Conservation (phyloP, 345 rosid genomes). For the Cardamine occulta region DNA sequence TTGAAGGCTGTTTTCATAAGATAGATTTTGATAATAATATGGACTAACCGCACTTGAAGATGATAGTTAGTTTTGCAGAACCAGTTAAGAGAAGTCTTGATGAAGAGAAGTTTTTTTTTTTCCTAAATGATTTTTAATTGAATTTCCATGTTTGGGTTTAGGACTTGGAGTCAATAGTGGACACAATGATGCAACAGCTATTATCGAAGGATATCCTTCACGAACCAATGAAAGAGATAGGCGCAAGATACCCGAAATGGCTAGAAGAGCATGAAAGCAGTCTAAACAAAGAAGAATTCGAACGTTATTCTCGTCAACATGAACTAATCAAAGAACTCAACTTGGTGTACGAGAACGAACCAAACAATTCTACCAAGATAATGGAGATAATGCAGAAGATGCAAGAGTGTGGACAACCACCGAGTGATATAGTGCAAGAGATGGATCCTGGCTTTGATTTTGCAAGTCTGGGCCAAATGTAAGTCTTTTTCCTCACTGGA, state of each 20-base stretch:
- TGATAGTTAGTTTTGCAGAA: not conserved
- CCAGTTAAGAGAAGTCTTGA: not conserved
- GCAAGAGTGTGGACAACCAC: slow-evolving; percentile 99
- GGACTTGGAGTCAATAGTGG: slow-evolving; percentile 95
- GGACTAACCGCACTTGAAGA: not conserved
- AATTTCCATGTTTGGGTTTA: slow-evolving; percentile 27
- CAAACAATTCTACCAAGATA: slow-evolving; percentile 72
- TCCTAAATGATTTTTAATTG: not conserved
- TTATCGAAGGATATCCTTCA: slow-evolving; percentile 91
- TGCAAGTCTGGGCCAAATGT: slow-evolving; percentile 79
- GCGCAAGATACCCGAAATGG: slow-evolving; percentile 90
- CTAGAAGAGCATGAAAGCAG: slow-evolving; percentile 73
- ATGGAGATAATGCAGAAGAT: slow-evolving; percentile 96
- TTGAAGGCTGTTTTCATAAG: not conserved
- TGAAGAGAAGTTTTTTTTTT: not conserved
- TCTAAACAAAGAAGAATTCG: slow-evolving; percentile 67
- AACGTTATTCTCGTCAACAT: slow-evolving; percentile 68
- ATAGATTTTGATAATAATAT: not conserved
- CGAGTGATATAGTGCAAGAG: slow-evolving; percentile 89
- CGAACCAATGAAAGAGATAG: slow-evolving; percentile 98
- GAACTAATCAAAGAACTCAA: slow-evolving; percentile 80
- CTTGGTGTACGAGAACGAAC: slow-evolving; percentile 82
- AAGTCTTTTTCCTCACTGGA: slow-evolving; percentile 45
- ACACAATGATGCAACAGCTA: slow-evolving; percentile 99
- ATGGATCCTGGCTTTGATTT: slow-evolving; percentile 87